Conservation (phyloP, 2,329 filamentous ascomycete genomes). For the Capronia coronata region DNA sequence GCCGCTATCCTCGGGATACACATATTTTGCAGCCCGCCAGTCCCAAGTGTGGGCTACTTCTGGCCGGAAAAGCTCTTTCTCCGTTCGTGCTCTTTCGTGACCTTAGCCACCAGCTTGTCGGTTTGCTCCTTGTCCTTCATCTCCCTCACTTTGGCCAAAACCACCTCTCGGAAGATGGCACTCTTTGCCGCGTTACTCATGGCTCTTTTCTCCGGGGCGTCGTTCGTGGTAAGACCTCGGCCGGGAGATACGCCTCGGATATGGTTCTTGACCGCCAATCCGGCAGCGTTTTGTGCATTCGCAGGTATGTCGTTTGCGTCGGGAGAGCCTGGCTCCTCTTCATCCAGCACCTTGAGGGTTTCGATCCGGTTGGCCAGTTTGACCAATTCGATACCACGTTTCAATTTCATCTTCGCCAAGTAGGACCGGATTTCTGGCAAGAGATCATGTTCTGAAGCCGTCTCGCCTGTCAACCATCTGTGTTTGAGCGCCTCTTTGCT, state of each 20-base stretch:
- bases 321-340: constrained; percentile 61
- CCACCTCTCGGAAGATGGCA: constrained; percentile 88
- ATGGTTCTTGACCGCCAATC: constrained; percentile 27
- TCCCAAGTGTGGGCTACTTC: neutral
- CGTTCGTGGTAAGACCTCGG: constrained; percentile 32
- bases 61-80: constrained; percentile 27
- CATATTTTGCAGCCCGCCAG: neutral
- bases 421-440: constrained; percentile 93
- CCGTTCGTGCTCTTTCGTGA: constrained; percentile 37
- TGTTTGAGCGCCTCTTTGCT: constrained; percentile 77
- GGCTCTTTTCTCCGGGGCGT: constrained; percentile 39
- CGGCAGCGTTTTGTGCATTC: constrained; percentile 55
- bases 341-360: constrained; percentile 85
- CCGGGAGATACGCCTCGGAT: constrained; percentile 28
- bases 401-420: constrained; percentile 83
- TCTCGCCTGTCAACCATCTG: constrained; percentile 84
- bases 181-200: constrained; percentile 55
- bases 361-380: constrained; percentile 95
- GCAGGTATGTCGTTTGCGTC: constrained; percentile 55
- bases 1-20: neutral
- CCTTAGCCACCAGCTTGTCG: constrained; percentile 58
- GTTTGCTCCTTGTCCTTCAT: constrained; percentile 81
- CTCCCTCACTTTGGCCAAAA: constrained; percentile 86
- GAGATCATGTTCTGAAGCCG: constrained; percentile 91
- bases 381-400: constrained; percentile 90